Evolutionary conservation across 1,139 yeast species (phyloP).

Genomic region (Protomyces pachydermus): DNA sequence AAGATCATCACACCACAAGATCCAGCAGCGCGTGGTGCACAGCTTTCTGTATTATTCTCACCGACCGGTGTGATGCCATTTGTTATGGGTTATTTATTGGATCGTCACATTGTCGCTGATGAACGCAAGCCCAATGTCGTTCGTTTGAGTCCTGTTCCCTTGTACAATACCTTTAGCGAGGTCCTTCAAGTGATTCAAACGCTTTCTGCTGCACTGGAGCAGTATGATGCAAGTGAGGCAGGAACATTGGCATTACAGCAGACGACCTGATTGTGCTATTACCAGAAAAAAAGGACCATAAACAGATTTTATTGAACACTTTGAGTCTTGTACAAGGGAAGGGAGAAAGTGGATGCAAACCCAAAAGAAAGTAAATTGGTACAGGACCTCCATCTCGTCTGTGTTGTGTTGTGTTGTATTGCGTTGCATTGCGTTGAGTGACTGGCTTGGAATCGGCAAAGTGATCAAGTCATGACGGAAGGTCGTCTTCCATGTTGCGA

Average conservation of each 20-base stretch:
- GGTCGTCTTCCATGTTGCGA: background rate
- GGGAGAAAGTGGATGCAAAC: background rate
- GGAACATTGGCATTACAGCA: background rate
- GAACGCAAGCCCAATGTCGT: slow-evolving; percentile 87
- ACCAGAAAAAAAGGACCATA: too few species aligned
- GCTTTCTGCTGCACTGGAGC: background rate
- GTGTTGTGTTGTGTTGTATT: background rate
- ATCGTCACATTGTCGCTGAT: slow-evolving; percentile 69
- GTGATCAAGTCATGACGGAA: background rate
- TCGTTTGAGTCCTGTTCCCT: slow-evolving; percentile 75
- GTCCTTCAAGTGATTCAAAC: slow-evolving; percentile 37
- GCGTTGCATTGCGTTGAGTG: background rate
- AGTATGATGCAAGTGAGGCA: background rate
- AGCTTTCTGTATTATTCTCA: slow-evolving; percentile 64
- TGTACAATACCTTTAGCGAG: slow-evolving; percentile 72
- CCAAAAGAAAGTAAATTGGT: background rate
- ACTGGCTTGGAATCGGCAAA: background rate
- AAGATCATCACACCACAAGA: slow-evolving; percentile 67
- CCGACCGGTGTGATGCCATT: slow-evolving; percentile 62
- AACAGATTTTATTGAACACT: too few species aligned
- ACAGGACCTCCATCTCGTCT: background rate
- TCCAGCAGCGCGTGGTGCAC: slow-evolving; percentile 65
- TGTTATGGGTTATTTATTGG: slow-evolving; percentile 49
- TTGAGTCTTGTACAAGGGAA: background rate
- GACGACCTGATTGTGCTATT: background rate